These are phyloP conservation scores for Elasticomyces elasticus DNA, from an alignment of 495 filamentous ascomycete genomes.

Conservation along the genomic window DNA sequence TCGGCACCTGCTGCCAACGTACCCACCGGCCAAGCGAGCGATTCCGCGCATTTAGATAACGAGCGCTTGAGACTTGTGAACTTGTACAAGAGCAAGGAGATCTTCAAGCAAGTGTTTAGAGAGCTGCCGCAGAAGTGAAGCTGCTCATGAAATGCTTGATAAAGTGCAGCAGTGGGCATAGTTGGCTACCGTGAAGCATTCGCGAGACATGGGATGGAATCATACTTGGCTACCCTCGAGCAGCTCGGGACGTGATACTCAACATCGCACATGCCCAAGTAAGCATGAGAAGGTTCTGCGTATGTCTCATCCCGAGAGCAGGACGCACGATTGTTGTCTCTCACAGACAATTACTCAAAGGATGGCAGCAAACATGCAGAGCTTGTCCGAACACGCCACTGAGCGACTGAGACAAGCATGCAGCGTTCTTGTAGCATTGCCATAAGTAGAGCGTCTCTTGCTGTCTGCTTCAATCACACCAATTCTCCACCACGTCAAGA, in stretches of 20 bases:
- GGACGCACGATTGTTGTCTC: background rate
- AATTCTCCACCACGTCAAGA: background rate
- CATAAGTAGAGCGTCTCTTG: background rate
- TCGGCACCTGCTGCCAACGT: slow-evolving; percentile 84
- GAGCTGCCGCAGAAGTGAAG: slow-evolving; percentile 50
- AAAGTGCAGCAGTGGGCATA: background rate
- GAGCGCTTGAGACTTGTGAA: slow-evolving; percentile 81
- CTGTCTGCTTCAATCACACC: background rate
- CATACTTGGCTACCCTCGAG: too few species aligned
- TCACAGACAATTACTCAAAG: background rate
- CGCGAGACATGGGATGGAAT: too few species aligned
- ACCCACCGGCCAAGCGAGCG: slow-evolving; percentile 90
- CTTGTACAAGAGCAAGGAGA: slow-evolving; percentile 80
- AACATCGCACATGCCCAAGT: background rate
- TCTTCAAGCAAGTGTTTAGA: slow-evolving; percentile 77
- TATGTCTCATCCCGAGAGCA: background rate
- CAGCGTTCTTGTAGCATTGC: background rate
- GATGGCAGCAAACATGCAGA: background rate
- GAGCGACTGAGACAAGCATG: background rate
- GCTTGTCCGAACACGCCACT: too few species aligned
- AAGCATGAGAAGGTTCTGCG: background rate
- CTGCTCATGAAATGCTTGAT: background rate
- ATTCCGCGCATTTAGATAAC: slow-evolving; percentile 89
- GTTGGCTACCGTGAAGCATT: background rate
- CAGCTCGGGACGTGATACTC: too few species aligned